These are phyloP conservation scores for Claviceps fusiformis DNA, from an alignment of 2,329 filamentous ascomycete species.

Conservation along the genomic window DNA sequence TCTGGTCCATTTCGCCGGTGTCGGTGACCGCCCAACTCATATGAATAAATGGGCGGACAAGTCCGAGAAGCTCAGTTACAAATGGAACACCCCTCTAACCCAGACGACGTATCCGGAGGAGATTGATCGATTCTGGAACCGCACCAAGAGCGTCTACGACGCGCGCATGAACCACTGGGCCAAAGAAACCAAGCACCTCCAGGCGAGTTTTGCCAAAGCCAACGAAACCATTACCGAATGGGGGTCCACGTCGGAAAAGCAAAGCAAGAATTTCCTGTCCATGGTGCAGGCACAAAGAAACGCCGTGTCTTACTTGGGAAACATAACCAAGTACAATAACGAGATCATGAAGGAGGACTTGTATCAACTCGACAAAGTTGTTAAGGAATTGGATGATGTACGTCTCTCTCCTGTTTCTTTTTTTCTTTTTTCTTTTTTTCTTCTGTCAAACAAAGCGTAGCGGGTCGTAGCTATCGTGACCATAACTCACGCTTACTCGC, in stretches of 20 bases:
- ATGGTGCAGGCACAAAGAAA: background rate
- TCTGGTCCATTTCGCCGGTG: slow-evolving; percentile 10
- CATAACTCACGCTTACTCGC: background rate
- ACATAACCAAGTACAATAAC: background rate
- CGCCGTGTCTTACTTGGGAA: background rate
- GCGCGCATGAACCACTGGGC: background rate
- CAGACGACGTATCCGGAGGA: background rate
- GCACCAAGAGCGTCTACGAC: background rate
- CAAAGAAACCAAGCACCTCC: background rate
- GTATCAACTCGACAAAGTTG: background rate
- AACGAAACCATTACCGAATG: background rate
- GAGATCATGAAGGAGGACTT: slow-evolving; percentile 3
- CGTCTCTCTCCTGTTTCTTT: background rate
- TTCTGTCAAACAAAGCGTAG: too few relatives aligned
- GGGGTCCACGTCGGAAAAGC: background rate
- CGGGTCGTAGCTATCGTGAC: too few relatives aligned
- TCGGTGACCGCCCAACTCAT: background rate
- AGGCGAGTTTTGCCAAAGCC: background rate
- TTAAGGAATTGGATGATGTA: slow-evolving; percentile 1
- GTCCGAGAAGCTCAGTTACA: background rate
- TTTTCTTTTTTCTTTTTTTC: background rate
- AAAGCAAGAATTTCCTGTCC: background rate
- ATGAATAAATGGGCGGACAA: slow-evolving; percentile 2
- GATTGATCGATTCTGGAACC: slow-evolving; percentile 1
- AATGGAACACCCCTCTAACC: slow-evolving; percentile 1